A percentile compares a stretch with the other conserved stretches of the same genome.
Conservation (phyloP, 1,139 yeast genomes). For the Yamadazyma dendronema region DNA sequence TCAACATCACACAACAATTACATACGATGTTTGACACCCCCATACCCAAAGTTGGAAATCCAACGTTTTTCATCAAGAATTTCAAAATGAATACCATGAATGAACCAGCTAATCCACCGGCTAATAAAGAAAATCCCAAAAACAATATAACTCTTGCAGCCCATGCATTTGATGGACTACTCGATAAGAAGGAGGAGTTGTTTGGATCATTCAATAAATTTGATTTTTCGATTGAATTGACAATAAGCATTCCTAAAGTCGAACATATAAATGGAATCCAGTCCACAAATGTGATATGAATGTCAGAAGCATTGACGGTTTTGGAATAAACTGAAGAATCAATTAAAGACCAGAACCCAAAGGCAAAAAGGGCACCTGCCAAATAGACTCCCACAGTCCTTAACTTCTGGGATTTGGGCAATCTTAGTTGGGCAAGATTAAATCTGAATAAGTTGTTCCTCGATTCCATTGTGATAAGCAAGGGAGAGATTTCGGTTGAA, state of each 20-base stretch:
- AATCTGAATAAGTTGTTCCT: conserved; percentile 48
- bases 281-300: conserved; percentile 87
- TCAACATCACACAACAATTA: conserved; percentile 76
- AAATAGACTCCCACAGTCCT: conserved; percentile 74
- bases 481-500: background rate
- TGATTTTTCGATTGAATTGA: conserved; percentile 86
- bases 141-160: conserved; percentile 89
- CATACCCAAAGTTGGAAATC: conserved; percentile 90
- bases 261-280: conserved; percentile 95
- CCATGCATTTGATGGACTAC: conserved; percentile 67
- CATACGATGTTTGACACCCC: conserved; percentile 87
- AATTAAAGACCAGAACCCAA: conserved; percentile 86
- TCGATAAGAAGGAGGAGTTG: conserved; percentile 50
- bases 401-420: conserved; percentile 69
- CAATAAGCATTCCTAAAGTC: conserved; percentile 86
- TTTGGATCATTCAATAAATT: conserved; percentile 57
- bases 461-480: conserved; percentile 28
- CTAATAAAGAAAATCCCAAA: conserved; percentile 86
- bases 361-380: conserved; percentile 75
- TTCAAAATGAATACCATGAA: conserved; percentile 84
- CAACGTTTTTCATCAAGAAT: conserved; percentile 73
- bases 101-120: conserved; percentile 94
- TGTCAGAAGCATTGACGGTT: conserved; percentile 78
- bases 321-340: conserved; percentile 88
- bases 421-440: conserved; percentile 45